phyloP scores from a whole-genome alignment of 2,329 filamentous ascomycete genomes.

The Keithomyces neogunnii region DNA sequence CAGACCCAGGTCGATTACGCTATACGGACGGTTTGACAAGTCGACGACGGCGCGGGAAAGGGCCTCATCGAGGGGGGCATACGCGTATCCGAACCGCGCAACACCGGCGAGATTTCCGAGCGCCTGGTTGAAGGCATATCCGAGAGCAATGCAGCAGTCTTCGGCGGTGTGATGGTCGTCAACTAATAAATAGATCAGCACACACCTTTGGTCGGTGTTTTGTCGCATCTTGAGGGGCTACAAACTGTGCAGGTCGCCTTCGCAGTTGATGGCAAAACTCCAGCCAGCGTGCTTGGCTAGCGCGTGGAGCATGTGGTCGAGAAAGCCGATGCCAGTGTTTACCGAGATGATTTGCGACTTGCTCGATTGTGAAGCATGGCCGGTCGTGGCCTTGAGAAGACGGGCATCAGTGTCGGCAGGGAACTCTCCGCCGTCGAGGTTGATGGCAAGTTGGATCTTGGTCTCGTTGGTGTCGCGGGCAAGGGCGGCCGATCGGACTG shows the following conservation, averaged over 20 bases:
- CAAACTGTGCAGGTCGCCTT: conserved; percentile 81
- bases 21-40: conserved; percentile 83
- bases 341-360: conserved; percentile 79
- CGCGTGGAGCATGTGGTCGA: conserved; percentile 98
- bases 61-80: conserved; percentile 90
- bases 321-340: conserved; percentile 90
- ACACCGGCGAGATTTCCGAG: conserved; percentile 73
- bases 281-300: conserved; percentile 93
- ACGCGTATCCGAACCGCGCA: conserved; percentile 83
- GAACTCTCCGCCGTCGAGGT: conserved; percentile 82
- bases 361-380: conserved; percentile 78
- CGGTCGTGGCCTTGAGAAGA: conserved; percentile 41
- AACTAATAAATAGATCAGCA: conserved; percentile 41
- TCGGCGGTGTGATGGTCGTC: conserved; percentile 98
- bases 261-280: conserved; percentile 75
- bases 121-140: conserved; percentile 72
- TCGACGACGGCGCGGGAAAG: conserved; percentile 91
- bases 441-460: conserved; percentile 87
- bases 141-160: conserved; percentile 88
- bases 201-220: neutral
- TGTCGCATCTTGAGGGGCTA: neutral
- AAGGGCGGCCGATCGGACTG: conserved; percentile 62
- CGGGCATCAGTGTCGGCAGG: conserved; percentile 53
- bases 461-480: conserved; percentile 96
- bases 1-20: conserved; percentile 75